These are phyloP conservation scores for Fusarium cicatricum DNA, from an alignment of 2,329 filamentous ascomycete species.

Conservation along the genomic window DNA sequence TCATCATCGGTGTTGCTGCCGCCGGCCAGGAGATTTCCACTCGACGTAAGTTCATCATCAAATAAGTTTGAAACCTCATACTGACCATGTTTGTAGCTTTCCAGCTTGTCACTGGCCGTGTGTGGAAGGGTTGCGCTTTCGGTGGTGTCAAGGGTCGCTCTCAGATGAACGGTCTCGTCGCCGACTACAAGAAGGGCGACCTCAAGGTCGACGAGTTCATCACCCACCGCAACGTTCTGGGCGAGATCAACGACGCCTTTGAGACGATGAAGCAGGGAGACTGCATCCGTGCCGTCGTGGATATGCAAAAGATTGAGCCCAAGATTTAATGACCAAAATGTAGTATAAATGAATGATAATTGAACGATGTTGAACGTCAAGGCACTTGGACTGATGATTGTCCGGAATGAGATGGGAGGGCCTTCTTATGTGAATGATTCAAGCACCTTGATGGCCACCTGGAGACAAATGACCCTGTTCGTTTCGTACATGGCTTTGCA, in stretches of 20 bases:
- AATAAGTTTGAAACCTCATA: neutral
- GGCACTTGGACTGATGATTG: neutral
- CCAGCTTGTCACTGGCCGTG: conserved; percentile 96
- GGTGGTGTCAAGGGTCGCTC: conserved; percentile 97
- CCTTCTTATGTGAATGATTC: conserved; percentile 15
- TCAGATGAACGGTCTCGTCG: conserved; percentile 86
- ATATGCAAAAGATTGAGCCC: conserved; percentile 56
- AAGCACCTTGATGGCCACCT: conserved; percentile 30
- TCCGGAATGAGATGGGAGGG: neutral
- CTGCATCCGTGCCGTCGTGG: conserved; percentile 94
- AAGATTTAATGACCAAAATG: conserved; percentile 40
- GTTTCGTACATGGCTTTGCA: conserved; percentile 14
- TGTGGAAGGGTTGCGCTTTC: conserved; percentile 98
- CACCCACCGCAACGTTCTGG: conserved; percentile 87
- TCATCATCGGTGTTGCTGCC: conserved; percentile 96
- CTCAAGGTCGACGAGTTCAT: conserved; percentile 99
- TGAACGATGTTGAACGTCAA: conserved; percentile 31
- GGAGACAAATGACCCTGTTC: neutral
- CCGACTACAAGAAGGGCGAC: conserved; percentile 86
- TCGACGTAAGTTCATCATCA: conserved; percentile 72
- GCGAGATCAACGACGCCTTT: conserved; percentile 89
- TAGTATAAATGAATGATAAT: conserved; percentile 38
- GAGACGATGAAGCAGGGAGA: conserved; percentile 95
- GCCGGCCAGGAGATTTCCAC: conserved; percentile 96
- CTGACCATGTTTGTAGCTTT: conserved; percentile 70